Conservation (phyloP, 495 filamentous ascomycete species). For the Cairneyella variabilis region DNA sequence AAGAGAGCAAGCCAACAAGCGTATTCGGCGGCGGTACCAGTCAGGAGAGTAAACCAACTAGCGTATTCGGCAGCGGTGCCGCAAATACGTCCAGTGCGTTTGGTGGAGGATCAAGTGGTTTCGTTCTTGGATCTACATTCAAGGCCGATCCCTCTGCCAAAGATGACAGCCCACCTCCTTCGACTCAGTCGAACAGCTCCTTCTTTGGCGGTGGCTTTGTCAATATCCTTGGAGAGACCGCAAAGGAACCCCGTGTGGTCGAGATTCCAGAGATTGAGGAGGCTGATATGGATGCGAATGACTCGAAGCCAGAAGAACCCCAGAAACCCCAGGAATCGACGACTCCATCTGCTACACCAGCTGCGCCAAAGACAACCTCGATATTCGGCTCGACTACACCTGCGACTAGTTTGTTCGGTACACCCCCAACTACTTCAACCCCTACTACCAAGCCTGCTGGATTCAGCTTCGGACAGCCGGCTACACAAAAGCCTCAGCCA, state of each 20-base stretch:
- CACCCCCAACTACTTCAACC: conserved; percentile 27
- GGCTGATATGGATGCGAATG: conserved; percentile 52
- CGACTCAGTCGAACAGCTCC: conserved; percentile 34
- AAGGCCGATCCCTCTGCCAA: conserved; percentile 66
- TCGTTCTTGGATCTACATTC: conserved; percentile 76
- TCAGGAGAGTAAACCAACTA: conserved; percentile 1
- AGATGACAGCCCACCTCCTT: conserved; percentile 53
- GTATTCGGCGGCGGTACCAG: conserved; percentile 18
- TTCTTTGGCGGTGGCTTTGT: conserved; percentile 58
- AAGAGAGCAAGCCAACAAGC: conserved; percentile 5
- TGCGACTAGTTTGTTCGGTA: conserved; percentile 25
- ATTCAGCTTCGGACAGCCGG: conserved; percentile 18
- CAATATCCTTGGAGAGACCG: conserved; percentile 41
- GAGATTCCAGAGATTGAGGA: conserved; percentile 50
- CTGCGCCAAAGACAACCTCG: conserved; percentile 43
- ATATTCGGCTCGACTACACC: conserved; percentile 26
- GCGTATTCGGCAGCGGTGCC: not conserved
- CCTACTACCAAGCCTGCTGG: conserved; percentile 28
- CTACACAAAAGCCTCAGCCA: conserved; percentile 10
- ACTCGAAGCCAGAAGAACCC: conserved; percentile 30
- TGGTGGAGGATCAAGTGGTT: conserved; percentile 52
- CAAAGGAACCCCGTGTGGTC: conserved; percentile 35
- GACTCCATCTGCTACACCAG: conserved; percentile 51
- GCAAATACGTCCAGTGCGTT: conserved; percentile 30
- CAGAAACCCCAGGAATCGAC: conserved; percentile 40